Conservation (phyloP, 2,329 filamentous ascomycete species). For the Lecanicillium sp. region DNA sequence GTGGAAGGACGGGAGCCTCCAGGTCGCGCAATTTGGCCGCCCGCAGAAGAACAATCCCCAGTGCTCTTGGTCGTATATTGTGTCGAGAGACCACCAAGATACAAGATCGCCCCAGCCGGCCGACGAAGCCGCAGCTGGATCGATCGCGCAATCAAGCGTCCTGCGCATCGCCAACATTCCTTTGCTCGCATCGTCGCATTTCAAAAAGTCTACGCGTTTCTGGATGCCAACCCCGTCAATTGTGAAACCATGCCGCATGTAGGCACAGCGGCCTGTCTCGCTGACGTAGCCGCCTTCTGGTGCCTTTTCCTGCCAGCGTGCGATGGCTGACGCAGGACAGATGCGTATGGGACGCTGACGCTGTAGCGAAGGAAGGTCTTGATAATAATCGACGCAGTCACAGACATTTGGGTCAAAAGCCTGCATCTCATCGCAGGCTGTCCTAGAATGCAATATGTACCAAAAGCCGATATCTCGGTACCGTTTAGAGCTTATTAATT, state of each 20-base stretch:
- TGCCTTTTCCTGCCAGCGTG: not conserved
- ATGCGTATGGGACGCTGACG: not conserved
- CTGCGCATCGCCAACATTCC: not conserved
- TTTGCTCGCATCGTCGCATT: not conserved
- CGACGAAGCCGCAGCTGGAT: not conserved
- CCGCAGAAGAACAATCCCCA: too few species aligned
- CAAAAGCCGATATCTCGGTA: not conserved
- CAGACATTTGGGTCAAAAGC: conserved; percentile 1
- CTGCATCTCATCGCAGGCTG: not conserved
- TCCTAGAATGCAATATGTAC: not conserved
- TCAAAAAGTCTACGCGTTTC: not conserved
- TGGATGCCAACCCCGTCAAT: not conserved
- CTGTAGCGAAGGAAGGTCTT: not conserved
- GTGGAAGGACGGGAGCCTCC: too few species aligned
- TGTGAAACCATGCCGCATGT: not conserved
- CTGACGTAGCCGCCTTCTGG: not conserved
- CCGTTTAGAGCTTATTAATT: fast-evolving
- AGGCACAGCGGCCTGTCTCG: not conserved
- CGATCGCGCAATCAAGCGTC: not conserved
- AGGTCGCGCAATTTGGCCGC: too few species aligned
- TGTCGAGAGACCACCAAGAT: too few species aligned
- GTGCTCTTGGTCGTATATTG: not conserved
- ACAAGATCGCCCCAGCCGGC: not conserved
- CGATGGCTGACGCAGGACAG: not conserved
- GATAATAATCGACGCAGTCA: conserved; percentile 2